phyloP scores from a whole-genome alignment of 164 flowering plant genomes.

The Tetrastigma voinierianum region DNA sequence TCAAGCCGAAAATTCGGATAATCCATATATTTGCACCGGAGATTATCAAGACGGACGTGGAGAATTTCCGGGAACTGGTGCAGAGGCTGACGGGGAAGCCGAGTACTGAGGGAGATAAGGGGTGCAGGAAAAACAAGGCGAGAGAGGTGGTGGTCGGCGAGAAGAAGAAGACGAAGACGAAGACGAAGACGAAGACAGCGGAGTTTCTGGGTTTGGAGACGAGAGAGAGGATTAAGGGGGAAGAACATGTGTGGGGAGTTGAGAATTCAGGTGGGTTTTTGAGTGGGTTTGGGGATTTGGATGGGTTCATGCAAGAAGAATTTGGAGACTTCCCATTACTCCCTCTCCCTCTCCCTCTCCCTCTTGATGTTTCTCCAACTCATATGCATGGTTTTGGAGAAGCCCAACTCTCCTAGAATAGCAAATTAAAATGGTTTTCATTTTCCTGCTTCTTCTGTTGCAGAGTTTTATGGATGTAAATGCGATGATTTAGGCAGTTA shows the following conservation, averaged over 20 bases:
- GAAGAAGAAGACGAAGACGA: constrained; percentile 7
- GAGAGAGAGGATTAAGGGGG: constrained; percentile 31
- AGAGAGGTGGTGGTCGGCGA: too few species aligned
- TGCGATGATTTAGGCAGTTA: background rate
- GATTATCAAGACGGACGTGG: constrained; percentile 87
- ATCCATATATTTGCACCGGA: constrained; percentile 91
- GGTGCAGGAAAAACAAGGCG: constrained; percentile 14
- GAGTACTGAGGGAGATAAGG: constrained; percentile 8
- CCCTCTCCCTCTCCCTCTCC: too few species aligned
- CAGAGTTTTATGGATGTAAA: too few species aligned
- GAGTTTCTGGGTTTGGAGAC: constrained; percentile 18
- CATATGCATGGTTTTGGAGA: constrained; percentile 44
- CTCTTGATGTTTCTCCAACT: constrained; percentile 38
- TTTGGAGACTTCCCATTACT: constrained; percentile 40
- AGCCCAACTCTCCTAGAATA: constrained; percentile 12
- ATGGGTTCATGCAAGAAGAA: constrained; percentile 65
- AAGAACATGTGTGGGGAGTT: constrained; percentile 40
- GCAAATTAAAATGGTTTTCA: too few species aligned
- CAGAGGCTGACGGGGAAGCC: constrained; percentile 91
- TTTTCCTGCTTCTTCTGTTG: too few species aligned
- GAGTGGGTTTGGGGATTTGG: constrained; percentile 56
- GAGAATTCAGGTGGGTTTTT: constrained; percentile 46
- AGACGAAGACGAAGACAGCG: constrained; percentile 14
- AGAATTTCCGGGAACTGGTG: constrained; percentile 77
- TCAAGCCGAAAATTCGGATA: constrained; percentile 74